A percentile compares a stretch with the other conserved stretches of the same genome.
phyloP scores from a whole-genome alignment of 306 rosid species.

The Trifolium dubium region DNA sequence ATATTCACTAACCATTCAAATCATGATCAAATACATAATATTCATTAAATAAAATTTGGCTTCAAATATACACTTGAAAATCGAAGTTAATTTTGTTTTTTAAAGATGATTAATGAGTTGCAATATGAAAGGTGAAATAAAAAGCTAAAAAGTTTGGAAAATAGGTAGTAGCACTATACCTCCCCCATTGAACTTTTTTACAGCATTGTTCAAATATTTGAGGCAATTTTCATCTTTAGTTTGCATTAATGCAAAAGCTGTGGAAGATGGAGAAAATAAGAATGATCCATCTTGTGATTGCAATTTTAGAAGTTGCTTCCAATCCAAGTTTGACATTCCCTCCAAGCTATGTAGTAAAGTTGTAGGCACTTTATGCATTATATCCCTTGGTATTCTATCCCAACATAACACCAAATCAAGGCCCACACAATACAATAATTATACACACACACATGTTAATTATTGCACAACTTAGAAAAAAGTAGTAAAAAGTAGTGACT shows the following conservation, averaged over 20 bases:
- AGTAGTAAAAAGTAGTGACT: slow-evolving; percentile 11
- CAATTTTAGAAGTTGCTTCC: slow-evolving; percentile 84
- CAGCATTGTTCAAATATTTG: slow-evolving; percentile 58
- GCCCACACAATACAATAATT: slow-evolving; percentile 45
- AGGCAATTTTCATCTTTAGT: slow-evolving; percentile 73
- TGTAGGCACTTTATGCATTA: slow-evolving; percentile 87
- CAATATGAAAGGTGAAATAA: neutral
- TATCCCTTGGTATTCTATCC: slow-evolving; percentile 85
- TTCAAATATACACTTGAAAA: too few relatives aligned
- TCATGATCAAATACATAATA: too few relatives aligned
- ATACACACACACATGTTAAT: slow-evolving; percentile 27
- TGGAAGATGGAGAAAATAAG: slow-evolving; percentile 90
- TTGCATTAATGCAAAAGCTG: slow-evolving; percentile 87
- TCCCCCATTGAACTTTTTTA: slow-evolving; percentile 82
- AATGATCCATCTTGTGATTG: slow-evolving; percentile 90
- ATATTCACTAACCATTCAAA: too few relatives aligned
- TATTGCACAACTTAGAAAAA: neutral
- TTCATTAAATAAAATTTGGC: too few relatives aligned
- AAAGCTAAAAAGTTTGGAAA: neutral
- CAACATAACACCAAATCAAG: slow-evolving; percentile 19
- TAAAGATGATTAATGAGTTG: too few relatives aligned
- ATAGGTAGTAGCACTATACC: slow-evolving; percentile 48
- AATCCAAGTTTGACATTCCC: slow-evolving; percentile 80
- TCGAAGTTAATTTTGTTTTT: too few relatives aligned
- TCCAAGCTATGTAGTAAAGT: slow-evolving; percentile 95